Base-by-base conservation (phyloP, 495 filamentous ascomycete genomes). In the Patellaria atrata region DNA sequence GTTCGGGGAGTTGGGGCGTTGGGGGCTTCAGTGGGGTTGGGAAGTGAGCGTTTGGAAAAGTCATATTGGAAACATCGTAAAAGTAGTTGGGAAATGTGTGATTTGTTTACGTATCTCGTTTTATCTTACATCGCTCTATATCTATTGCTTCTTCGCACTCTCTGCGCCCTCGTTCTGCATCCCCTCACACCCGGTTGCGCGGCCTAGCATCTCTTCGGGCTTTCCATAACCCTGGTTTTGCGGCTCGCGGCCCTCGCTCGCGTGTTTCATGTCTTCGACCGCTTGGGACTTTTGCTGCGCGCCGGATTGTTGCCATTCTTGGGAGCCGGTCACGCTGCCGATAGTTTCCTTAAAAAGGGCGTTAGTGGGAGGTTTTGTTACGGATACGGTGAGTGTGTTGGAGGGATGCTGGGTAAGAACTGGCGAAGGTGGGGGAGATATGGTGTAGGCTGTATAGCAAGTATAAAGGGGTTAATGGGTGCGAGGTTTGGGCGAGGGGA, bases 111-210 rank as follows among this genome's bases (percentile, higher is more conserved):
- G n/a, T n/a, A n/a, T n/a, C n/a, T n/a, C n/a, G n/a, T n/a, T n/a
- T n/a, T n/a, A n/a, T n/a, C n/a, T n/a, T n/a, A n/a, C n/a, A n/a
- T n/a, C n/a, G n/a, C n/a, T n/a, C n/a, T n/a, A n/a, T n/a, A n/a
- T n/a, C n/a, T n/a, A n/a, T n/a, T n/a, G n/a, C n/a, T n/a, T n/a
- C n/a, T 39, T 30, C 53, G 48, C 52, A 28, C 45, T 54, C 39
- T 47, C 43, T n/a, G 30, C 46, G 0, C 55, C 55, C 41, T 60
- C 56, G 31, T 45, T 48, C 43, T 48, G 36, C 56, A 58, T 60
- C 0, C 56, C 55, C 41, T 60, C 56, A 25, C 57, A 59, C 19
- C 57, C 54, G 15, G 49, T 35, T 7, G 43, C 30, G 35, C 47
- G 54, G 20, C 56, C 57, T 4, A 47, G 47, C 30, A 53, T 41